Evolutionary conservation across 225 moss, liverwort and hornwort genomes (phyloP).

Genomic region (Physcomitrellopsis africana): DNA sequence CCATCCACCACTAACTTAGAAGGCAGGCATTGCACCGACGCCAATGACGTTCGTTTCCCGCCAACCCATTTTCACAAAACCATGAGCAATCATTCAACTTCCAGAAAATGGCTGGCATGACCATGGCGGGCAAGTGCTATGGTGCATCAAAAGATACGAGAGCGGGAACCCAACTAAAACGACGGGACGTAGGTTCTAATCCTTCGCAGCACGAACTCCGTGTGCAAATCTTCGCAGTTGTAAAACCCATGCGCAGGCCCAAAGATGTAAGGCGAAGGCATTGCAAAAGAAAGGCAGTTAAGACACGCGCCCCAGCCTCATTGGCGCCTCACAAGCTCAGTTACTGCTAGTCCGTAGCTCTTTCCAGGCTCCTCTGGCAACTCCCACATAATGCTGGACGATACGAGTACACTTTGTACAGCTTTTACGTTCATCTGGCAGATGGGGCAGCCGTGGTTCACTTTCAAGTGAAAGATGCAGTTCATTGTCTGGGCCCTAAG

Average conservation of each 20-base stretch:
- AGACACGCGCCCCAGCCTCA: no score
- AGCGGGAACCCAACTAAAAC: conserved; percentile 5
- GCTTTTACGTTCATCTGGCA: no score
- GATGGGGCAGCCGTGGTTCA: no score
- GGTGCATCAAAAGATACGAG: conserved; percentile 13
- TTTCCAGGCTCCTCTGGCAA: no score
- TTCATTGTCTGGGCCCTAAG: no score
- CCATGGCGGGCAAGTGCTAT: neutral
- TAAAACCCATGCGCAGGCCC: neutral
- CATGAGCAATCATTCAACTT: conserved; percentile 9
- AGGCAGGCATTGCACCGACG: neutral
- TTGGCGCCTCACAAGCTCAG: no score
- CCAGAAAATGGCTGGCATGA: neutral
- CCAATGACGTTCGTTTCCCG: neutral
- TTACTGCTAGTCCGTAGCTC: no score
- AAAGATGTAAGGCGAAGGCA: neutral
- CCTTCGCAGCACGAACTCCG: neutral
- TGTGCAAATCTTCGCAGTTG: neutral
- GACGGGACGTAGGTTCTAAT: conserved; percentile 10
- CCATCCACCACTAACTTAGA: conserved; percentile 2
- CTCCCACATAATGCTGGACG: no score
- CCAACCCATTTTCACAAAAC: neutral
- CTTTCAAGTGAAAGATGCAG: no score
- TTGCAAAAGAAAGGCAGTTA: no score
- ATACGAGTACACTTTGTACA: no score